Evolutionary conservation across 768 basidiomycete species (phyloP).

Genomic region (Omphalotus guepiniiformis): DNA sequence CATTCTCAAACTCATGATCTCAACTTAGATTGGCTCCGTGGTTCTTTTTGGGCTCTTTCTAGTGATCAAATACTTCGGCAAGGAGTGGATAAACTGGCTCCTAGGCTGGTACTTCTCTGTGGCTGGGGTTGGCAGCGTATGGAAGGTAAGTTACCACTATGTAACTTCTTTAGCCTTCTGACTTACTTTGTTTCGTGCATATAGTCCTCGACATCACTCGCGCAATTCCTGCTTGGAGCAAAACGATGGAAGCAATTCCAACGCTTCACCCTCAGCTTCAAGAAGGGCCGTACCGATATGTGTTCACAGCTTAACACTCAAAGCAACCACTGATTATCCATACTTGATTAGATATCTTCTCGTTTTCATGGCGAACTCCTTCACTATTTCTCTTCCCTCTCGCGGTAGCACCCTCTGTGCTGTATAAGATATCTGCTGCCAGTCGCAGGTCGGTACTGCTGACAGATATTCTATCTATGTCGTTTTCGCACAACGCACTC

Average conservation of each 20-base stretch:
- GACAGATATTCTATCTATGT: conserved; percentile 73
- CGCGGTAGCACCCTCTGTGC: conserved; percentile 56
- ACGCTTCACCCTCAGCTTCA: conserved; percentile 37
- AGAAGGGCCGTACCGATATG: conserved; percentile 44
- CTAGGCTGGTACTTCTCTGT: conserved; percentile 73
- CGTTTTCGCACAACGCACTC: conserved; percentile 79
- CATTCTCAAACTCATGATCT: neutral
- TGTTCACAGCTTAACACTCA: neutral
- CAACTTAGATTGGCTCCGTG: conserved; percentile 59
- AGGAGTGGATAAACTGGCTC: conserved; percentile 79
- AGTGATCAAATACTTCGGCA: conserved; percentile 71
- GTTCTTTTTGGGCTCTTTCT: conserved; percentile 66
- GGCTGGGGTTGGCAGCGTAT: conserved; percentile 60
- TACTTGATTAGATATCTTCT: conserved; percentile 16
- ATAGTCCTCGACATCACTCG: conserved; percentile 52
- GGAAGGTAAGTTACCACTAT: conserved; percentile 46
- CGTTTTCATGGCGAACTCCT: conserved; percentile 53
- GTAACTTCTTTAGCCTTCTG: neutral
- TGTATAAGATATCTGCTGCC: conserved; percentile 49
- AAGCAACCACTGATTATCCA: conserved; percentile 7
- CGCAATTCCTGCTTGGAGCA: conserved; percentile 44
- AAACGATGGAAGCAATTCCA: conserved; percentile 57
- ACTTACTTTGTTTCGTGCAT: conserved; percentile 7
- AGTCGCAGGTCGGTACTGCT: conserved; percentile 60
- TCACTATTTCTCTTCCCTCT: conserved; percentile 54